Percentiles rank a stretch among this genome's conserved stretches.
Evolutionary conservation across 208 protist species (phyloP).

Genomic region (Acanthamoeba castellanii): DNA sequence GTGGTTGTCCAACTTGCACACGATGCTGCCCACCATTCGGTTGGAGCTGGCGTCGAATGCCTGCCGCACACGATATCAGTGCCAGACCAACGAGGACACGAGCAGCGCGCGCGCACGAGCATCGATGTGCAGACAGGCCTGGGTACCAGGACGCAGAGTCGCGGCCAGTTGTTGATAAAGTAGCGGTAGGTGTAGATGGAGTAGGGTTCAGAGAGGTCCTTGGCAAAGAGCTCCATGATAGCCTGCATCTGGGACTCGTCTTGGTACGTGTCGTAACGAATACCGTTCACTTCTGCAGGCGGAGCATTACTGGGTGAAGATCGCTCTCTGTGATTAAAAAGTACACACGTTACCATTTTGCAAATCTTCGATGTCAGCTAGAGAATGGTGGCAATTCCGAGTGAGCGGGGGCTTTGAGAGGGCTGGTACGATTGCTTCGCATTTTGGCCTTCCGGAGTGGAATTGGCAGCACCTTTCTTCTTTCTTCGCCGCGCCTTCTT

Average conservation of each 20-base stretch:
- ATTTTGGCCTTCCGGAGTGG: not conserved
- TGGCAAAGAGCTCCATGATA: slow-evolving; percentile 95
- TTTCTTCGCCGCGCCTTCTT: slow-evolving; percentile 21
- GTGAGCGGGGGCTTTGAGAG: not conserved
- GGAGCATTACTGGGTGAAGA: not conserved
- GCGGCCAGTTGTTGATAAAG: slow-evolving; percentile 98
- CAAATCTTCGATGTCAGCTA: too few relatives aligned
- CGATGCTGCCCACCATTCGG: slow-evolving; percentile 93
- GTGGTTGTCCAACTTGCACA: slow-evolving; percentile 89
- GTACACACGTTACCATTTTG: too few relatives aligned
- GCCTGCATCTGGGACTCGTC: slow-evolving; percentile 91
- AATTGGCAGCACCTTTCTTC: slow-evolving; percentile 16
- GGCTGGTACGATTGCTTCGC: not conserved
- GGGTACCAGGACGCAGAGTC: slow-evolving; percentile 93
- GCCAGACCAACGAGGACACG: slow-evolving; percentile 32
- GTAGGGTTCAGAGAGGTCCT: slow-evolving; percentile 98
- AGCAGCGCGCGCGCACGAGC: not conserved
- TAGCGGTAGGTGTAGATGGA: slow-evolving; percentile 99
- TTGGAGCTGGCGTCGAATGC: slow-evolving; percentile 42
- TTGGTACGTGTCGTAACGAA: slow-evolving; percentile 75
- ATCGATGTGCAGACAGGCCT: not conserved
- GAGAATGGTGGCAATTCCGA: too few relatives aligned
- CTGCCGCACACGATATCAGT: not conserved
- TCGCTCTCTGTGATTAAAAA: not conserved
- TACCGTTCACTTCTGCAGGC: slow-evolving; percentile 14